Conservation (phyloP, 2,329 filamentous ascomycete genomes). For the Dryadomyces quercivorus region DNA sequence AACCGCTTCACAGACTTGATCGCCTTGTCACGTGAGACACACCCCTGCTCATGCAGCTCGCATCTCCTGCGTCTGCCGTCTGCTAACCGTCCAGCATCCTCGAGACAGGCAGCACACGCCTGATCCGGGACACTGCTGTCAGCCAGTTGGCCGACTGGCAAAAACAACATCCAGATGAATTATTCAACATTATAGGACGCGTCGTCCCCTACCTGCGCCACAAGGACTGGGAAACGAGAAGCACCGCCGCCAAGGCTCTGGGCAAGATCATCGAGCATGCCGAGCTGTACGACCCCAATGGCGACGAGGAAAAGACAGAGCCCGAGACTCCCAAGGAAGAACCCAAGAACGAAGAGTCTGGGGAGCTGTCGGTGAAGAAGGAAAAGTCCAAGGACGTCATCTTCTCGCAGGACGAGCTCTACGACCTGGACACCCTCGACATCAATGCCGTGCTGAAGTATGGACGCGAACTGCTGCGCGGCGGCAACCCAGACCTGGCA, state of each 20-base stretch:
- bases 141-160: slow-evolving; percentile 96
- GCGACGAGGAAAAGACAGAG: slow-evolving; percentile 47
- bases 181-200: slow-evolving; percentile 87
- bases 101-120: slow-evolving; percentile 89
- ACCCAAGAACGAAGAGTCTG: slow-evolving; percentile 9
- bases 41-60: neutral
- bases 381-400: slow-evolving; percentile 43
- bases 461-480: slow-evolving; percentile 75
- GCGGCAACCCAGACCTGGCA: slow-evolving; percentile 74
- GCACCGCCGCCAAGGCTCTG: slow-evolving; percentile 84
- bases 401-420: slow-evolving; percentile 45
- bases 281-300: slow-evolving; percentile 77
- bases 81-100: slow-evolving; percentile 51
- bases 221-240: slow-evolving; percentile 94
- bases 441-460: slow-evolving; percentile 68
- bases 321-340: slow-evolving; percentile 3
- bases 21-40: slow-evolving; percentile 71
- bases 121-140: slow-evolving; percentile 94
- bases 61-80: too few relatives aligned
- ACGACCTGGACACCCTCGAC: slow-evolving; percentile 64
- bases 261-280: slow-evolving; percentile 90
- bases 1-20: slow-evolving; percentile 50
- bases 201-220: slow-evolving; percentile 93
- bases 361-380: slow-evolving; percentile 34
- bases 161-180: slow-evolving; percentile 92